A percentile compares a stretch with the other conserved stretches of the same genome.
These are phyloP conservation scores for Heliosperma pusillum DNA, from an alignment of 148 eudicot genomes.

Conservation along the genomic window DNA sequence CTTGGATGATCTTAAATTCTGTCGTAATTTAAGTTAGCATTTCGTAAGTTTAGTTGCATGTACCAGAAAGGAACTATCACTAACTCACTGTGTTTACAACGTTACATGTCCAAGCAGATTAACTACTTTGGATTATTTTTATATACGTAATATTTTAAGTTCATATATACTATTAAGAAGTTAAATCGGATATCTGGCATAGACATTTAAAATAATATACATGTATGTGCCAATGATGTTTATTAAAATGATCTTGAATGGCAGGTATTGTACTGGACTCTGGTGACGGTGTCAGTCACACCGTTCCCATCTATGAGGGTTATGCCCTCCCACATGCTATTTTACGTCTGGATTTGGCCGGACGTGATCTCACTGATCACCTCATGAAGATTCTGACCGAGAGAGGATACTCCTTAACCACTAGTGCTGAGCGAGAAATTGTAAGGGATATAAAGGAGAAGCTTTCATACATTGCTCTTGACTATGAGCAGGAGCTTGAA, in stretches of 20 bases:
- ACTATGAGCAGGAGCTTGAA: constrained; percentile 59
- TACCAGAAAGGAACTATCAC: neutral
- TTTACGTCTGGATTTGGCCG: constrained; percentile 57
- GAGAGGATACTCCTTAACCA: constrained; percentile 57
- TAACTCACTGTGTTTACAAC: neutral
- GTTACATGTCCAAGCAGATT: neutral
- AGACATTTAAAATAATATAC: too few relatives aligned
- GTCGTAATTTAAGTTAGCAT: neutral
- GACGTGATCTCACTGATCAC: constrained; percentile 58
- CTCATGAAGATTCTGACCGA: constrained; percentile 57
- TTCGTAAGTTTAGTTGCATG: neutral
- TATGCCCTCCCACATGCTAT: constrained; percentile 53
- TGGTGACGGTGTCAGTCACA: constrained; percentile 56
- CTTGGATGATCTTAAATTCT: neutral
- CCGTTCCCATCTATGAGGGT: constrained; percentile 50
- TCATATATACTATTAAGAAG: neutral
- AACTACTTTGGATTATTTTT: neutral
- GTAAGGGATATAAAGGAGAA: constrained; percentile 62
- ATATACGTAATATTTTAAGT: neutral
- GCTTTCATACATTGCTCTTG: constrained; percentile 54
- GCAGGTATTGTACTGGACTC: constrained; percentile 57
- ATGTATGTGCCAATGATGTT: neutral
- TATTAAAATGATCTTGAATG: constrained; percentile 3
- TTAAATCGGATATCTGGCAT: neutral
- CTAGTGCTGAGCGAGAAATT: constrained; percentile 59